Evolutionary conservation across 192 early-diverging fungal genomes (phyloP), one percentile per base, ranked within the genome.

Genomic region (Chytriomyces sp.): DNA sequence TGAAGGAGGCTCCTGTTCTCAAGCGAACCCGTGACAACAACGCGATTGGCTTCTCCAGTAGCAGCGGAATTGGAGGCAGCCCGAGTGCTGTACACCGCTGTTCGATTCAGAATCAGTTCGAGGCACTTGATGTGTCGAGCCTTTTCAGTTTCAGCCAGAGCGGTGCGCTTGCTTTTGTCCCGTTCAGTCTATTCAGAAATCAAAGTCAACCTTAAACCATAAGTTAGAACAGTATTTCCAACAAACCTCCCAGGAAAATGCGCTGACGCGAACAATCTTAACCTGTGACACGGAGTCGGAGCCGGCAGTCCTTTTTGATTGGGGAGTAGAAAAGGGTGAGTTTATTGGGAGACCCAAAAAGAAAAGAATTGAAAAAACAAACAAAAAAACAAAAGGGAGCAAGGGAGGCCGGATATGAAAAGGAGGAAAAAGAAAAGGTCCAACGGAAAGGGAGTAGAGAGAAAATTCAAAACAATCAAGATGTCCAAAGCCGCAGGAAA

Each of bases 231-330:
- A 14, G 3, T 22, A 49, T 49, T 49, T 44, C 22, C n/a, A 44
- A 58, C 56, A 36, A 30, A 68, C 65, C 65, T 68, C 17, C 65
- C 65, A 68, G 26, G 7, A 6, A 55, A 68, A 68, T 7, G 8
- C 33, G 25, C 14, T 14, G 17, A 68, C 3, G 3, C 12, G 8
- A 26, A 52, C 39, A 33, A 65, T 32, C 7, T 31, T 10, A 25
- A 65, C 63, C 10, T 22, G n/a, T 22, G 65, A 68, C 26, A 30
- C 33, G 5, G 22, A 39, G n/a, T 64, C 40, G 14, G n/a, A 49
- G n/a, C 14, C 39, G 38, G 52, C n/a, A 22, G 52, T 39, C 52
- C 65, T 68, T 52, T 36, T 25, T 32, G 56, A 58, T 28, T 49
- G 3, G 1, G 22, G 17, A 22, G 44, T 14, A 49, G n/a, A n/a